These are phyloP conservation scores for Globisporangium polare DNA, from an alignment of 352 stramenopile genomes.

Conservation along the genomic window DNA sequence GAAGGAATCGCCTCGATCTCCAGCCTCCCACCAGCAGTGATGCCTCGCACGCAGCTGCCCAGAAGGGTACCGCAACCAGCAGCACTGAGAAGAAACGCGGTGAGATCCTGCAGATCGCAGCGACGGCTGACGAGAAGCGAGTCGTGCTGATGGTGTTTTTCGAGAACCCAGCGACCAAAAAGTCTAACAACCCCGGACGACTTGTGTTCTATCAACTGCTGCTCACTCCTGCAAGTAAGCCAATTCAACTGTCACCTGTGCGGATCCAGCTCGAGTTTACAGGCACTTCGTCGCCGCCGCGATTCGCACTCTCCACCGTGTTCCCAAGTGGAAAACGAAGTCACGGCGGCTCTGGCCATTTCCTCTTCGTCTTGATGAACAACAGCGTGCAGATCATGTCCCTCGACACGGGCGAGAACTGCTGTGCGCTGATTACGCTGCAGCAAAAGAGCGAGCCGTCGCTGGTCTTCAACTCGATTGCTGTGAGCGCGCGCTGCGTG, in stretches of 20 bases:
- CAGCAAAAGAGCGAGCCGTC: slow-evolving; percentile 11
- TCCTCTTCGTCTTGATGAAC: slow-evolving; percentile 30
- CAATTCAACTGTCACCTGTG: slow-evolving; percentile 21
- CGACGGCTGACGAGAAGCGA: slow-evolving; percentile 25
- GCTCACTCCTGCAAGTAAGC: slow-evolving; percentile 11
- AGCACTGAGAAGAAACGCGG: slow-evolving; percentile 6
- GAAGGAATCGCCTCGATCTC: slow-evolving; percentile 26
- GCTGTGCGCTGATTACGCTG: slow-evolving; percentile 20
- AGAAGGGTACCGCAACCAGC: neutral
- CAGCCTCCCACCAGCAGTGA: neutral
- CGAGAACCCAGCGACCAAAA: slow-evolving; percentile 1
- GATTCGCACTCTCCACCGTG: slow-evolving; percentile 32
- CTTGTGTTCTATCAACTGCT: slow-evolving; percentile 35
- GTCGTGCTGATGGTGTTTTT: slow-evolving; percentile 47
- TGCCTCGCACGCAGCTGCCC: neutral
- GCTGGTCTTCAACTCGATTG: slow-evolving; percentile 24
- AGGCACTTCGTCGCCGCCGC: slow-evolving; percentile 24
- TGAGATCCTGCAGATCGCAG: slow-evolving; percentile 40
- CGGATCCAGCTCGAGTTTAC: slow-evolving; percentile 24
- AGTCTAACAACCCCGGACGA: slow-evolving; percentile 4
- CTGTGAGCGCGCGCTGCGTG: slow-evolving; percentile 7
- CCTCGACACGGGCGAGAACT: slow-evolving; percentile 22
- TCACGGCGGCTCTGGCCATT: slow-evolving; percentile 1
- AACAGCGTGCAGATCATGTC: slow-evolving; percentile 30
- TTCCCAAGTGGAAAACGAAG: neutral